These are phyloP conservation scores for Pichia cephalocereana DNA, from an alignment of 805 yeast genomes.

Conservation along the genomic window DNA sequence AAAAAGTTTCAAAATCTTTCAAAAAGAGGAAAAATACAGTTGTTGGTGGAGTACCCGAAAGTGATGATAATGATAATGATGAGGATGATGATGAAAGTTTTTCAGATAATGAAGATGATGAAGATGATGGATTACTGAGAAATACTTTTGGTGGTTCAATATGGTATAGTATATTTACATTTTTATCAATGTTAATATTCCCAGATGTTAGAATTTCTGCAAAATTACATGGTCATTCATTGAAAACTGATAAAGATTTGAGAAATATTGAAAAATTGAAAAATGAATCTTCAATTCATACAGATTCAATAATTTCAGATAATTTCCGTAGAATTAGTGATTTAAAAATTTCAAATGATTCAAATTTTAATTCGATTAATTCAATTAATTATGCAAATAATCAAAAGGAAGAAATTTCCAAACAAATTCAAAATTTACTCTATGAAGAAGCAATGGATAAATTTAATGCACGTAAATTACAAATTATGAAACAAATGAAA, in stretches of 20 bases:
- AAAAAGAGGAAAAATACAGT: background rate
- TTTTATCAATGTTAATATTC: conserved; percentile 21
- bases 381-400: conserved; percentile 1
- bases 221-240: conserved; percentile 21
- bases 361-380: too few relatives aligned
- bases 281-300: conserved; percentile 4
- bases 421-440: conserved; percentile 28
- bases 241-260: conserved; percentile 20
- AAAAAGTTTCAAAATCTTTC: conserved; percentile 26
- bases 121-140: background rate
- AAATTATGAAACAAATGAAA: conserved; percentile 69
- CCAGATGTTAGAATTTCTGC: conserved; percentile 25
- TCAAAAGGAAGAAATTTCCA: conserved; percentile 15
- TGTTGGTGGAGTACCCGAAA: background rate
- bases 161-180: conserved; percentile 24
- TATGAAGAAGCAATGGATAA: conserved; percentile 53
- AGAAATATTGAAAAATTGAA: conserved; percentile 19
- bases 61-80: background rate
- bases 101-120: background rate
- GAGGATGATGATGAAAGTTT: conserved; percentile 1
- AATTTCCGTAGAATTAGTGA: background rate
- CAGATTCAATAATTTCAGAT: background rate
- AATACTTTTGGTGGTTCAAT: conserved; percentile 20
- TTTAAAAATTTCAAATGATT: background rate
- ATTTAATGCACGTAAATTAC: conserved; percentile 53